Conservation (phyloP, 2,329 filamentous ascomycete species). For the Aspergillus sp. region DNA sequence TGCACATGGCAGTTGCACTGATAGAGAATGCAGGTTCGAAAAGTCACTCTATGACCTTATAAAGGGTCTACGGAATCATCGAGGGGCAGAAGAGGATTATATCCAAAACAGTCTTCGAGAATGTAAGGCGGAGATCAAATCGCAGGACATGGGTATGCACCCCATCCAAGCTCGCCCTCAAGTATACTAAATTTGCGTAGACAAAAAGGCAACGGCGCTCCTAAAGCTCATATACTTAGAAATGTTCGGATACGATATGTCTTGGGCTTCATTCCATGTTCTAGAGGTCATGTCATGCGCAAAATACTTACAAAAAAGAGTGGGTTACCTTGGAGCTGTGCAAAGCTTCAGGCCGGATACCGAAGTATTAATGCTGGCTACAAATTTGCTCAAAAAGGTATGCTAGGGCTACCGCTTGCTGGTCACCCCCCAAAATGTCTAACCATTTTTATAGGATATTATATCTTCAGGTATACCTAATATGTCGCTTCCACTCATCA, state of each 20-base stretch:
- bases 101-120: constrained; percentile 90
- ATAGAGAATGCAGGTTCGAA: constrained; percentile 69
- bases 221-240: constrained; percentile 96
- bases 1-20: no score
- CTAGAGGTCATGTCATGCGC: constrained; percentile 97
- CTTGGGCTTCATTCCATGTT: constrained; percentile 97
- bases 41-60: constrained; percentile 99
- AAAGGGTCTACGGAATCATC: constrained; percentile 88
- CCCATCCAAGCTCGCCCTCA: constrained; percentile 1
- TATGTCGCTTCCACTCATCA: constrained; percentile 79
- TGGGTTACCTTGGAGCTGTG: constrained; percentile 90
- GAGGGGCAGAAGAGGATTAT: constrained; percentile 91
- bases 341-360: constrained; percentile 95
- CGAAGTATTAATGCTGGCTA: constrained; percentile 94
- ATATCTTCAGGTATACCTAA: constrained; percentile 69
- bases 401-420: not conserved
- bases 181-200: constrained; percentile 39
- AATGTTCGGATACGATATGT: constrained; percentile 99
- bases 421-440: constrained; percentile 4
- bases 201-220: constrained; percentile 92
- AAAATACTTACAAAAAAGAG: constrained; percentile 91
- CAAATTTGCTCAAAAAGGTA: constrained; percentile 92
- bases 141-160: constrained; percentile 79
- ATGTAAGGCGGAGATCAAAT: constrained; percentile 88
- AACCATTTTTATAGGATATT: constrained; percentile 29